These are phyloP conservation scores for Podaxis pistillaris DNA, from an alignment of 768 basidiomycete genomes.

Conservation along the genomic window DNA sequence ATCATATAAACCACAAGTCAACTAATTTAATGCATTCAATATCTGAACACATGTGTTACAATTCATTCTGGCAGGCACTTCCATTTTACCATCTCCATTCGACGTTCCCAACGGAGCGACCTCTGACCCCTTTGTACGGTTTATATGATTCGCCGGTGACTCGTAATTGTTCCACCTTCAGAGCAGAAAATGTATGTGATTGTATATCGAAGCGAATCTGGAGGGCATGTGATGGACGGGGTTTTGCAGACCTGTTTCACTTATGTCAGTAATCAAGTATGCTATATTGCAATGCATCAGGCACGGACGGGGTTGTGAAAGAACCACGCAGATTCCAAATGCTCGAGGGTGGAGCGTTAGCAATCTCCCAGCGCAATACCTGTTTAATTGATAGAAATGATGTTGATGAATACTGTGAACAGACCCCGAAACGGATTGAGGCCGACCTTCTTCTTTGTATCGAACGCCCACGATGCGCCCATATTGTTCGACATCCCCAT, in stretches of 20 bases:
- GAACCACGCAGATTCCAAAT: conserved; percentile 76
- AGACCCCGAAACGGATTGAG: background rate
- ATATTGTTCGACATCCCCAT: conserved; percentile 29
- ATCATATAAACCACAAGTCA: background rate
- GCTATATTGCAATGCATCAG: background rate
- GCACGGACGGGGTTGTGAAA: conserved; percentile 61
- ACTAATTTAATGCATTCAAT: conserved; percentile 6
- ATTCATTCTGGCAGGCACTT: background rate
- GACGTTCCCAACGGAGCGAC: conserved; percentile 60
- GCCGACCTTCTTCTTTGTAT: conserved; percentile 59
- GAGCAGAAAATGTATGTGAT: conserved; percentile 70
- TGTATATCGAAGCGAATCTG: conserved; percentile 71
- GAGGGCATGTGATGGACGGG: conserved; percentile 74
- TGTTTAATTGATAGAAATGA: conserved; percentile 23
- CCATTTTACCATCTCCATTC: conserved; percentile 60
- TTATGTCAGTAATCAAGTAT: conserved; percentile 4
- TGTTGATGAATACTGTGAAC: background rate
- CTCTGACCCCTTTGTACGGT: conserved; percentile 88
- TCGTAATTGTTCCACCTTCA: conserved; percentile 86
- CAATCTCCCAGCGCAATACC: conserved; percentile 80
- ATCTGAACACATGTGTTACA: background rate
- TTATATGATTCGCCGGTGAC: conserved; percentile 80
- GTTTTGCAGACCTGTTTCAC: conserved; percentile 32
- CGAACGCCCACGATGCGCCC: conserved; percentile 78
- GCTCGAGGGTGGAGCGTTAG: conserved; percentile 62